Percentiles rank a stretch among this genome's conserved stretches.
Conservation (phyloP, 495 filamentous ascomycete species). For the Podospora australis region DNA sequence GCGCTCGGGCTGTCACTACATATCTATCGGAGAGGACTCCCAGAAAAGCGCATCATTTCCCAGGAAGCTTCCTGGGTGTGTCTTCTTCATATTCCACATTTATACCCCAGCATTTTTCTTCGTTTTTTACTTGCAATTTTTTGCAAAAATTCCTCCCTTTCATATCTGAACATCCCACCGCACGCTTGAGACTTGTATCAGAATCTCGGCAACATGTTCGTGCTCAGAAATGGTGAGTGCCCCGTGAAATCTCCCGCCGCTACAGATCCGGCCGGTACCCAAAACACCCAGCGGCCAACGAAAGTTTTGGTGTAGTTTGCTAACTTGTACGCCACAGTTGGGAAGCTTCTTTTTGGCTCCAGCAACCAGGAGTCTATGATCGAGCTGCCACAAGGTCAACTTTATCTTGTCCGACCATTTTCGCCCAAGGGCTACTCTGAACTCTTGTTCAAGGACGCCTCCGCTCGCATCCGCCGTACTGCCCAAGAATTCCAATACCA, state of each 20-base stretch:
- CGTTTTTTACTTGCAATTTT: not conserved
- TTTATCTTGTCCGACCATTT: constrained; percentile 90
- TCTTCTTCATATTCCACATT: not conserved
- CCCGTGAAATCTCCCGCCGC: not conserved
- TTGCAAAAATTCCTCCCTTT: too few relatives aligned
- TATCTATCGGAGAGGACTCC: too few relatives aligned
- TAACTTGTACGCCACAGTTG: constrained; percentile 49
- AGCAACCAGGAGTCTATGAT: constrained; percentile 87
- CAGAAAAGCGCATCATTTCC: too few relatives aligned
- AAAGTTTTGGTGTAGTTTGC: not conserved
- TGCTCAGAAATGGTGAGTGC: constrained; percentile 30
- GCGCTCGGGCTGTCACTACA: not conserved
- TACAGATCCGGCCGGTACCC: too few relatives aligned
- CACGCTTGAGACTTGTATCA: not conserved
- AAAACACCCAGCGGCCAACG: not conserved
- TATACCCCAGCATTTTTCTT: not conserved
- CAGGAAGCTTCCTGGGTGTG: too few relatives aligned
- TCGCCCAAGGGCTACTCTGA: constrained; percentile 97
- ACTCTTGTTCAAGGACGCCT: constrained; percentile 97
- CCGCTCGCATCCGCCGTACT: constrained; percentile 82
- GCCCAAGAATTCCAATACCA: constrained; percentile 95
- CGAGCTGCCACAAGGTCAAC: constrained; percentile 88
- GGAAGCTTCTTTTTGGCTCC: constrained; percentile 87
- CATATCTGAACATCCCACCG: not conserved
- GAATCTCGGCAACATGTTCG: constrained; percentile 21